These are phyloP conservation scores for Diaporthe australafricana DNA, from an alignment of 2,329 filamentous ascomycete genomes.

Conservation along the genomic window DNA sequence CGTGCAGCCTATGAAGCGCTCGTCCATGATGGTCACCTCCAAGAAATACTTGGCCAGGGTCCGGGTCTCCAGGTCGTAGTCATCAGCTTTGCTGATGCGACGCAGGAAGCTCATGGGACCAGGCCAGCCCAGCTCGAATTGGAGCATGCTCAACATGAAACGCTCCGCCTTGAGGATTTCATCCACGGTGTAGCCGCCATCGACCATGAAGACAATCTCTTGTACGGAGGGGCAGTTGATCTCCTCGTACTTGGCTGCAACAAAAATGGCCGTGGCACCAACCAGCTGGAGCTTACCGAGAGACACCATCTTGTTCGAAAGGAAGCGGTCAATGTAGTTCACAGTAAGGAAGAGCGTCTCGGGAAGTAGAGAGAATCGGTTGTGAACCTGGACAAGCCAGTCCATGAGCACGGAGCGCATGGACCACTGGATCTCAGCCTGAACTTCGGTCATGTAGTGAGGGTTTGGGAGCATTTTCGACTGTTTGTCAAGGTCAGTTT, in stretches of 20 bases:
- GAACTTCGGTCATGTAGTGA: slow-evolving; percentile 91
- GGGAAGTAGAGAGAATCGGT: slow-evolving; percentile 88
- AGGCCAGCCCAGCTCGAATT: slow-evolving; percentile 97
- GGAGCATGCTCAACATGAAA: slow-evolving; percentile 97
- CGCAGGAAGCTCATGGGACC: slow-evolving; percentile 98
- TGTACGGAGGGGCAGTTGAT: slow-evolving; percentile 96
- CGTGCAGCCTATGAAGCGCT: slow-evolving; percentile 91
- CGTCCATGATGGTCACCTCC: slow-evolving; percentile 97
- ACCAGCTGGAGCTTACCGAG: slow-evolving; percentile 95
- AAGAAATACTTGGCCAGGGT: slow-evolving; percentile 98
- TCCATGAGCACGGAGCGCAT: slow-evolving; percentile 98
- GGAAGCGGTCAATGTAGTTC: slow-evolving; percentile 97
- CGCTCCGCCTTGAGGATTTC: slow-evolving; percentile 97
- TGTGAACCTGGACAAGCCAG: slow-evolving; percentile 97
- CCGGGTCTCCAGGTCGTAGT: slow-evolving; percentile 95
- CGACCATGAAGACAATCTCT: slow-evolving; percentile 99
- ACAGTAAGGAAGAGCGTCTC: slow-evolving; percentile 95
- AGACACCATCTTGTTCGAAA: slow-evolving; percentile 94
- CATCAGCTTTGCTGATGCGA: slow-evolving; percentile 97
- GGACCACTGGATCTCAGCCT: slow-evolving; percentile 98
- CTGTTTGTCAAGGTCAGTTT: slow-evolving; percentile 43
- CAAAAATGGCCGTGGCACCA: slow-evolving; percentile 93
- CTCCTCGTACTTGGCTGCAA: slow-evolving; percentile 98
- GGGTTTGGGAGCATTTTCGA: slow-evolving; percentile 77
- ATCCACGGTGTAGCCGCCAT: slow-evolving; percentile 86